Conservation (phyloP, 805 yeast genomes). For the Maudiozyma barnettii region DNA sequence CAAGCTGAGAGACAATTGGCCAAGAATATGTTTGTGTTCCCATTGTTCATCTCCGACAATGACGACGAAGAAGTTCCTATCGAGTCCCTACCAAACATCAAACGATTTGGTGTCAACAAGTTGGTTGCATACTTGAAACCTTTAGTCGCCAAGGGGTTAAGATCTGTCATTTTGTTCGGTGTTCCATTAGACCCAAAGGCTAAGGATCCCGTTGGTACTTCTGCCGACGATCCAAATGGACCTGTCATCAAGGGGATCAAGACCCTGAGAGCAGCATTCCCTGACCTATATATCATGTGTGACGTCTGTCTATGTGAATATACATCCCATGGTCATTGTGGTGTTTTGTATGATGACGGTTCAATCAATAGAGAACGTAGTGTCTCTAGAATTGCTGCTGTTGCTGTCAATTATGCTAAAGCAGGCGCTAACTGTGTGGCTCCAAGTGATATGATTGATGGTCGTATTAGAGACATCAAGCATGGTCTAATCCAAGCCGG, state of each 20-base stretch:
- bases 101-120: constrained; percentile 75
- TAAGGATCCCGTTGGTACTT: constrained; percentile 75
- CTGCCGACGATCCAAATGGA: constrained; percentile 93
- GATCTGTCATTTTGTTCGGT: constrained; percentile 84
- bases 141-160: constrained; percentile 71
- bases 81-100: constrained; percentile 78
- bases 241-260: constrained; percentile 82
- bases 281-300: constrained; percentile 77
- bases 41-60: constrained; percentile 73
- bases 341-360: constrained; percentile 81
- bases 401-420: constrained; percentile 87
- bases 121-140: constrained; percentile 60
- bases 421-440: constrained; percentile 97
- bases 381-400: constrained; percentile 81
- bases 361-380: constrained; percentile 63
- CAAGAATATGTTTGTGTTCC: constrained; percentile 87
- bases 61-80: constrained; percentile 72
- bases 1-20: constrained; percentile 75
- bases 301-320: constrained; percentile 97
- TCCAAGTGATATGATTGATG: constrained; percentile 97
- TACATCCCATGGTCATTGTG: constrained; percentile 97
- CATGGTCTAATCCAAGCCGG: constrained; percentile 69
- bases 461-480: constrained; percentile 83
- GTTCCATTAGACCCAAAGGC: constrained; percentile 68
- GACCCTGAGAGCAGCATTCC: constrained; percentile 54